These are phyloP conservation scores for Conoideocrella luteorostrata DNA, from an alignment of 2,329 filamentous ascomycete genomes.

Conservation along the genomic window DNA sequence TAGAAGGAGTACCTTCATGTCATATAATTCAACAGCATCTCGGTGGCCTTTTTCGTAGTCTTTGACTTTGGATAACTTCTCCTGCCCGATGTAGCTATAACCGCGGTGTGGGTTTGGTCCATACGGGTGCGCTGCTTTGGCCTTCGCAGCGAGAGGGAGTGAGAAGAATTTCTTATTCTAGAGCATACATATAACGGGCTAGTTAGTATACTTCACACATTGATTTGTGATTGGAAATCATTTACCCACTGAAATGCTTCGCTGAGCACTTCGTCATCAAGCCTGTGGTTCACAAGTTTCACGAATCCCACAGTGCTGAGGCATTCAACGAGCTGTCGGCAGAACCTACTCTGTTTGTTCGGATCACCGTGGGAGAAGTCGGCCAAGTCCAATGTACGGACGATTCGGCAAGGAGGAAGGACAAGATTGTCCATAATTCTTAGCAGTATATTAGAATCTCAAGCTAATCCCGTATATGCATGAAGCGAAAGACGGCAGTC, in stretches of 20 bases:
- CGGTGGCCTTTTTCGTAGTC: constrained; percentile 26
- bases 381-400: neutral
- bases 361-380: neutral
- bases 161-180: constrained; percentile 25
- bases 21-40: constrained; percentile 52
- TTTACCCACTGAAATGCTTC: constrained; percentile 25
- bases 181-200: neutral
- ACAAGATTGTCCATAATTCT: too few relatives aligned
- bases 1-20: constrained; percentile 17
- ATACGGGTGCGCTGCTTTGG: constrained; percentile 24
- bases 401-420: too few relatives aligned
- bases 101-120: constrained; percentile 30
- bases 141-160: constrained; percentile 24
- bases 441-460: too few relatives aligned
- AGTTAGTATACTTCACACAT: constrained; percentile 1
- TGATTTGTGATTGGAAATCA: neutral
- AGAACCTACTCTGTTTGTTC: neutral
- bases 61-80: constrained; percentile 28
- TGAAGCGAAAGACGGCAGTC: too few relatives aligned
- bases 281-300: constrained; percentile 21
- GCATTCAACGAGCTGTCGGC: neutral
- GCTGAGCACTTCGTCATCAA: constrained; percentile 21
- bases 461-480: too few relatives aligned
- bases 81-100: constrained; percentile 28
- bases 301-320: constrained; percentile 19